Conservation (phyloP, 2,329 filamentous ascomycete genomes). For the Pochonia chlamydosporia region DNA sequence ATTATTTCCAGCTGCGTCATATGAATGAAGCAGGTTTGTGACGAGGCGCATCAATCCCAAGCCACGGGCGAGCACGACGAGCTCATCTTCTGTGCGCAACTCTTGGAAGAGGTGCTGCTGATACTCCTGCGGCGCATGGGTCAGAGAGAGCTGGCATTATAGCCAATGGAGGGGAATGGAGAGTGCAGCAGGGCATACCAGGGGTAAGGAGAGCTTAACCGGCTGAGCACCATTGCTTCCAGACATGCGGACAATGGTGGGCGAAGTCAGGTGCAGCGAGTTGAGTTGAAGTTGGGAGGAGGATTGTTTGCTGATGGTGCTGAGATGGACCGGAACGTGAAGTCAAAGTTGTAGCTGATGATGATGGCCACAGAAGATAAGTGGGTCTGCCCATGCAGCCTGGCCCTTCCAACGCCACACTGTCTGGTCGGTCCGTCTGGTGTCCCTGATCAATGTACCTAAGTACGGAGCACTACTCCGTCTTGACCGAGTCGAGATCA, state of each 20-base stretch:
- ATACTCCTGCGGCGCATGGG: conserved; percentile 55
- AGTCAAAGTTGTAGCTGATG: too few relatives aligned
- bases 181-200: conserved; percentile 19
- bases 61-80: conserved; percentile 85
- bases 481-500: too few relatives aligned
- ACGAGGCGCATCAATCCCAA: conserved; percentile 87
- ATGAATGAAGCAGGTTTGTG: conserved; percentile 94
- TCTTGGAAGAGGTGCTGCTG: conserved; percentile 94
- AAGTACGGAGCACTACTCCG: too few relatives aligned
- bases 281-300: background rate
- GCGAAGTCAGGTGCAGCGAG: background rate
- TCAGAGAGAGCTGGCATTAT: background rate
- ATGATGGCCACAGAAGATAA: too few relatives aligned
- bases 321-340: too few relatives aligned
- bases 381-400: too few relatives aligned
- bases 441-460: too few relatives aligned
- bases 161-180: background rate
- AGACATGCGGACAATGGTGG: conserved; percentile 38
- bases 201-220: conserved; percentile 74
- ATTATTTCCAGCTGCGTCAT: conserved; percentile 93
- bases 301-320: too few relatives aligned
- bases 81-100: conserved; percentile 83
- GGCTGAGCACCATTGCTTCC: conserved; percentile 53
- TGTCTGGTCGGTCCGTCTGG: too few relatives aligned
- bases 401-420: too few relatives aligned